Conservation (phyloP, 2,329 filamentous ascomycete genomes). For the Graphilbum sp. region DNA sequence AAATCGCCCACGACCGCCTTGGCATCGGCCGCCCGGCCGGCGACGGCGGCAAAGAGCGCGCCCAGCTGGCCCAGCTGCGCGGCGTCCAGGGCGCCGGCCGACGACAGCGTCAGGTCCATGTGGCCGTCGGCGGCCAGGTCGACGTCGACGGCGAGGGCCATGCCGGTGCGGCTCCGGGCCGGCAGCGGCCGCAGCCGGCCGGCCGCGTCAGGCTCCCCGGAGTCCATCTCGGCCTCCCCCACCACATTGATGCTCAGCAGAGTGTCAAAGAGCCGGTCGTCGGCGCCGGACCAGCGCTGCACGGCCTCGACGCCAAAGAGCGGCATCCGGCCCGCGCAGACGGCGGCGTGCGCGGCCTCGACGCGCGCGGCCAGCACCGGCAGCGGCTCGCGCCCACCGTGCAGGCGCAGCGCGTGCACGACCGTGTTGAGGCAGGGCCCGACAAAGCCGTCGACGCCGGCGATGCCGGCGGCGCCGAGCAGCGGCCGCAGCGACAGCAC, state of each 20-base stretch:
- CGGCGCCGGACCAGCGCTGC: conserved; percentile 10
- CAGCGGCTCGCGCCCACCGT: conserved; percentile 1
- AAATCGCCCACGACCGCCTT: conserved; percentile 5
- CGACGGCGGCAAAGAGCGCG: conserved; percentile 8
- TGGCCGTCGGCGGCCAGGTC: conserved; percentile 9
- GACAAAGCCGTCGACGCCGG: conserved; percentile 5
- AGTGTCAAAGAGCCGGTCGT: conserved; percentile 12
- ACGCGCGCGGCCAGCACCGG: conserved; percentile 6
- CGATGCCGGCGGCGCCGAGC: neutral
- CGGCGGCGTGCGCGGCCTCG: conserved; percentile 6
- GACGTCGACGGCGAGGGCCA: conserved; percentile 11
- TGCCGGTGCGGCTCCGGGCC: conserved; percentile 1
- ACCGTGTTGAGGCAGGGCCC: conserved; percentile 12
- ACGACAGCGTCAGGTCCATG: conserved; percentile 5
- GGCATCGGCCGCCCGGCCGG: conserved; percentile 2
- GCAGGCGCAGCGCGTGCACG: conserved; percentile 7
- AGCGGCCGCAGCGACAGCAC: neutral
- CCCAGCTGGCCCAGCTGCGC: conserved; percentile 3
- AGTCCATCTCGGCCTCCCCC: neutral
- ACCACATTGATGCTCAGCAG: conserved; percentile 10
- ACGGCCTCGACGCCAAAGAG: conserved; percentile 10
- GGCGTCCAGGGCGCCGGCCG: conserved; percentile 1
- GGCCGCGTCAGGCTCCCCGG: too few species aligned
- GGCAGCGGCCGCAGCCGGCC: too few species aligned
- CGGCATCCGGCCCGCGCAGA: conserved; percentile 10